Conservation (phyloP, 192 early-diverging fungal genomes). For the Rhizophagus prolifer region DNA sequence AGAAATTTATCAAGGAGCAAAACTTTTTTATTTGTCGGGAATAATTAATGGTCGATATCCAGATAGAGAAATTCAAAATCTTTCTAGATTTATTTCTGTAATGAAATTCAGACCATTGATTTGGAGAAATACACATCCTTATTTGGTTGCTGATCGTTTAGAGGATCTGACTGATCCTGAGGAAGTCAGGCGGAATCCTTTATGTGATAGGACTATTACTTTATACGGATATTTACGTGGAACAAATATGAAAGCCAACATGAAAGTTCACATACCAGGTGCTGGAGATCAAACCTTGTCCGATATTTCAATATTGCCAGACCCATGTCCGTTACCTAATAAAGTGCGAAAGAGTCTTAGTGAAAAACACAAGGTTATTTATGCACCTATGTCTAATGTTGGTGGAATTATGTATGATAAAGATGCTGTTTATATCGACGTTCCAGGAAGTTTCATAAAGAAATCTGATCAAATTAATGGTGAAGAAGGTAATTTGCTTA, state of each 20-base stretch:
- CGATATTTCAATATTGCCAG: slow-evolving; percentile 75
- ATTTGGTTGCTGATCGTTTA: slow-evolving; percentile 92
- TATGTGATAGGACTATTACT: slow-evolving; percentile 89
- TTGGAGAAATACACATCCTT: slow-evolving; percentile 98
- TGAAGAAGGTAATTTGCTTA: slow-evolving; percentile 14
- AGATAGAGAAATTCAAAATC: slow-evolving; percentile 90
- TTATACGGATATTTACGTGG: slow-evolving; percentile 96
- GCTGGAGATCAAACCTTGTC: slow-evolving; percentile 83
- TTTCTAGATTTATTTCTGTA: slow-evolving; percentile 97
- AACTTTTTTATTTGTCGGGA: slow-evolving; percentile 97
- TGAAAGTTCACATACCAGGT: slow-evolving; percentile 95
- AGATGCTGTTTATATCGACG: slow-evolving; percentile 98
- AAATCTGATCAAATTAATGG: slow-evolving; percentile 43
- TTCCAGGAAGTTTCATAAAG: slow-evolving; percentile 81
- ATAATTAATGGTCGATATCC: slow-evolving; percentile 92
- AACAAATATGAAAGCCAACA: slow-evolving; percentile 84
- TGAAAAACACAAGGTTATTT: slow-evolving; percentile 94
- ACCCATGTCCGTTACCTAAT: slow-evolving; percentile 97
- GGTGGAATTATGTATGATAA: slow-evolving; percentile 99
- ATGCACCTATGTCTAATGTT: slow-evolving; percentile 97
- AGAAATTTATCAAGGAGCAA: slow-evolving; percentile 99
- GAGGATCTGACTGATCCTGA: slow-evolving; percentile 97
- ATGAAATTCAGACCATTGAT: slow-evolving; percentile 96
- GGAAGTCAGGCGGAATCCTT: slow-evolving; percentile 72
- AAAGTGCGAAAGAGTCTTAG: slow-evolving; percentile 86